phyloP scores from a whole-genome alignment of 2,329 filamentous ascomycete species.

The Sclerotinia borealis region DNA sequence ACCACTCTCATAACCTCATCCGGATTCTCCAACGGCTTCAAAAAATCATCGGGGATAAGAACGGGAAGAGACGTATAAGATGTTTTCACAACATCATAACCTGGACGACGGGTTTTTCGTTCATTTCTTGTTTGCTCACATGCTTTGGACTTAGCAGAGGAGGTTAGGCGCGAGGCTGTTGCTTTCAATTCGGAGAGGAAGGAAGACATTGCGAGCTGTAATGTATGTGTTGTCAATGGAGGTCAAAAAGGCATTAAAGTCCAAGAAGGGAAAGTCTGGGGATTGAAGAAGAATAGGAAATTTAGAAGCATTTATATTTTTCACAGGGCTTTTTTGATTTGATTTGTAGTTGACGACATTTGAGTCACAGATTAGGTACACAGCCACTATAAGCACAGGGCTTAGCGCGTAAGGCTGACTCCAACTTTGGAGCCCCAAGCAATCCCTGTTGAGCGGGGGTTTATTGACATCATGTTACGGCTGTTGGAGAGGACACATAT shows the following conservation, averaged over 20 bases:
- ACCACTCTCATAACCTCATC: slow-evolving; percentile 30
- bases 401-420: slow-evolving; percentile 6
- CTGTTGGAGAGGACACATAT: background rate
- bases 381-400: background rate
- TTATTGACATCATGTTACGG: background rate
- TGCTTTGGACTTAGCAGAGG: background rate
- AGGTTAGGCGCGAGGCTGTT: background rate
- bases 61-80: slow-evolving; percentile 36
- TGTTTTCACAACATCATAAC: slow-evolving; percentile 14
- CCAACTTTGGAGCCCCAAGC: background rate
- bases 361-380: background rate
- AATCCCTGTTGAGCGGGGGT: background rate
- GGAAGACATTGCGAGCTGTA: background rate
- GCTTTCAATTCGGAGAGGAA: background rate
- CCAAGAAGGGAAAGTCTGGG: background rate
- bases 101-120: background rate
- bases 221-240: background rate
- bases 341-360: background rate
- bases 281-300: background rate
- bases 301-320: background rate
- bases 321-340: background rate
- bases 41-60: slow-evolving; percentile 41
- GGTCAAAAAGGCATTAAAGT: background rate
- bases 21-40: slow-evolving; percentile 41
- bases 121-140: background rate